Evolutionary conservation across 2,329 filamentous ascomycete genomes (phyloP), one percentile per base, ranked within the genome.

Genomic region (Endocalyx cinctus): DNA sequence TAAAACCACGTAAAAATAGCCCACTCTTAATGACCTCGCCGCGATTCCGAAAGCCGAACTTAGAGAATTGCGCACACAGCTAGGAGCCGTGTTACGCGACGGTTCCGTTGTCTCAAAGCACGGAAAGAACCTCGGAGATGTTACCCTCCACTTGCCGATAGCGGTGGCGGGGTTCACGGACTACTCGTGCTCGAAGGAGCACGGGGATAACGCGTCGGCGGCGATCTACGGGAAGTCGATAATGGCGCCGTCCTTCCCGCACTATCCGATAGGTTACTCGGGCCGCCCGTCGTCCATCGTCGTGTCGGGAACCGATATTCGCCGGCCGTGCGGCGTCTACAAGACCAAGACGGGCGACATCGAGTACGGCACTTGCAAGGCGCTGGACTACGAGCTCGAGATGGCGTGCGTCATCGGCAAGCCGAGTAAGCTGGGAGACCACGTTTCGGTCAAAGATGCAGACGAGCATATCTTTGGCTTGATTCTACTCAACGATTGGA

Each of bases 401-500:
- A 51, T 71, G 15, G 68, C 64, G 0, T 59, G 63, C 5, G 48
- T 71, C 3, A 55, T 72, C 6, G 66, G 67, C 3, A 67, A 67
- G 25, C 52, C 61, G 0, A 48, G 61, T 8, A 38, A 46, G 0
- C 42, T 60, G n/a, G 57, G 61, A 2, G 41, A 64, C 26, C 50
- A 54, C 1, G 39, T 73, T 1, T 45, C 51, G 0, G 55, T 64
- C 0, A 66, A 64, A 14, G 67, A 73, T 18, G 72, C 76, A 0
- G 65, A 74, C 6, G 64, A 74, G 1, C 72, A 81, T 42, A 74
- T 81, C 12, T 81, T 82, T 49, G 77, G 78, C 0, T 60, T 79
- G n/a, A 69, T 77, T 1, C 54, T 82, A 23, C 47, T 82, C 10
- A 82, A 82, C 41, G 77, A 82, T 41, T 82, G 77, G 77, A 65